Conservation (phyloP, 768 basidiomycete genomes). For the Lanmaoa pseudosensibilis region DNA sequence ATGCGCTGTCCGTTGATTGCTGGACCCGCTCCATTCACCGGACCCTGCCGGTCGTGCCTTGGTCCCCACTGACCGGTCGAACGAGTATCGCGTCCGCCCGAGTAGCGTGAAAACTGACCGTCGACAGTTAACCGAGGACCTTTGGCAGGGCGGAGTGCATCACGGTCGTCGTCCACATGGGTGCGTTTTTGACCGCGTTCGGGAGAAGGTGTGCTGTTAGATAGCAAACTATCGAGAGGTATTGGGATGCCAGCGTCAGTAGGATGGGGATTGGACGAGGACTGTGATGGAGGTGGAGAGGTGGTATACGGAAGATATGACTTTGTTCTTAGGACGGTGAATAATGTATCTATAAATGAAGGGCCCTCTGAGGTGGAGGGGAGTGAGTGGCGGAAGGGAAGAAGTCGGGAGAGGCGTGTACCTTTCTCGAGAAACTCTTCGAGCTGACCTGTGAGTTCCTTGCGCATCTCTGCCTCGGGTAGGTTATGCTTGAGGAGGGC, state of each 20-base stretch:
- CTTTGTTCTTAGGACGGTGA: constrained; percentile 80
- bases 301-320: constrained; percentile 78
- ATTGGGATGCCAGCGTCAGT: constrained; percentile 75
- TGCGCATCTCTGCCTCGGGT: constrained; percentile 77
- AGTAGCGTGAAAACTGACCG: constrained; percentile 64
- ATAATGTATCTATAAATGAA: constrained; percentile 82
- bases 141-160: constrained; percentile 61
- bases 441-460: constrained; percentile 72
- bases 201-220: constrained; percentile 45
- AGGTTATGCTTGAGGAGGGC: constrained; percentile 91
- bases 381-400: constrained; percentile 10
- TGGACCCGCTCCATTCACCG: constrained; percentile 27
- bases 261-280: constrained; percentile 37
- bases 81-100: constrained; percentile 42
- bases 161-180: constrained; percentile 59
- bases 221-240: constrained; percentile 65
- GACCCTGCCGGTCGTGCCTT: constrained; percentile 32
- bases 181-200: constrained; percentile 67
- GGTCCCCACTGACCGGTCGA: constrained; percentile 45
- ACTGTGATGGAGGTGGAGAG: constrained; percentile 37
- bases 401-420: constrained; percentile 31
- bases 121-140: constrained; percentile 68
- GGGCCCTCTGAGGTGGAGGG: constrained; percentile 50
- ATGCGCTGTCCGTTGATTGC: constrained; percentile 46
- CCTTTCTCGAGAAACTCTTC: constrained; percentile 94